A percentile compares a stretch with the other conserved stretches of the same genome.
Conservation (phyloP, 768 basidiomycete species). For the Dioszegia aurantiaca region DNA sequence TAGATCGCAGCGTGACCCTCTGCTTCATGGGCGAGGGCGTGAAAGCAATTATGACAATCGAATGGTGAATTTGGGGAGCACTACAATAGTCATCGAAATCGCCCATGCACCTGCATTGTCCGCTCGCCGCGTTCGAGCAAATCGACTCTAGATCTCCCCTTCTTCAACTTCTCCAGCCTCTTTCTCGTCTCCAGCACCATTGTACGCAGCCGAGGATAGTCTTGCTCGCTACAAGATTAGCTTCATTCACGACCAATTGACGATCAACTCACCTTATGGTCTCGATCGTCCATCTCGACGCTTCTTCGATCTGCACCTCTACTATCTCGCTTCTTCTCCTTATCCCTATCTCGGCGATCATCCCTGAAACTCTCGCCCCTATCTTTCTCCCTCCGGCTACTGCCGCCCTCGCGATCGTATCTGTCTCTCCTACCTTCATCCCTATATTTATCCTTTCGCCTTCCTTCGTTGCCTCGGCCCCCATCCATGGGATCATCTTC, state of each 20-base stretch:
- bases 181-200: conserved; percentile 7
- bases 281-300: conserved; percentile 22
- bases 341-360: conserved; percentile 41
- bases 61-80: no score
- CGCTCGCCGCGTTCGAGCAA: no score
- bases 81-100: no score
- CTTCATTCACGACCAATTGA: neutral
- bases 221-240: conserved; percentile 28
- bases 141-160: conserved; percentile 34
- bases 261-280: conserved; percentile 29
- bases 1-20: no score
- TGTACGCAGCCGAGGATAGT: conserved; percentile 17
- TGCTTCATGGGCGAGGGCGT: no score
- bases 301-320: conserved; percentile 9
- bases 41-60: no score
- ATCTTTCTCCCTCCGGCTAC: neutral
- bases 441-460: conserved; percentile 22
- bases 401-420: conserved; percentile 32
- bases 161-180: conserved; percentile 39
- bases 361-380: conserved; percentile 48
- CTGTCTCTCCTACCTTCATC: conserved; percentile 24
- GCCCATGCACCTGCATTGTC: no score
- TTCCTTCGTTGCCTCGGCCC: conserved; percentile 1
- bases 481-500: conserved; percentile 27
- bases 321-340: conserved; percentile 54